Conservation (phyloP, 495 filamentous ascomycete genomes). For the Friedmanniomyces simplex region DNA sequence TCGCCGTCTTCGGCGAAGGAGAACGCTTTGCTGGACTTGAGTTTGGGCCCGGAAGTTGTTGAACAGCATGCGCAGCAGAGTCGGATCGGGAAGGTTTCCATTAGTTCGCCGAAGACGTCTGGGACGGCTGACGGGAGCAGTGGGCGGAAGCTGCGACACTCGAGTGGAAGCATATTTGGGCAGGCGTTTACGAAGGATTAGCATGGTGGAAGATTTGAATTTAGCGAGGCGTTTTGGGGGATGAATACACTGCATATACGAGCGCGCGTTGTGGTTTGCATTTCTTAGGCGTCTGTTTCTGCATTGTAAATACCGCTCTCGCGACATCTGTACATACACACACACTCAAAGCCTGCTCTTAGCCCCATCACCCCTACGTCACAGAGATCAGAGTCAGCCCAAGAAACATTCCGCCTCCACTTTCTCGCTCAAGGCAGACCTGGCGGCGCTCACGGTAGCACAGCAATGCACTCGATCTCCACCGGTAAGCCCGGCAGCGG, state of each 20-base stretch:
- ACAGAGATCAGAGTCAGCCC: not conserved
- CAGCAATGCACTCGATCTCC: constrained; percentile 60
- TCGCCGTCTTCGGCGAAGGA: not conserved
- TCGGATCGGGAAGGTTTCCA: not conserved
- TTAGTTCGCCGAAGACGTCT: not conserved
- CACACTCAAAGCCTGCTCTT: not conserved
- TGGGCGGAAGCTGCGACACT: not conserved
- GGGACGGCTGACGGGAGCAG: not conserved
- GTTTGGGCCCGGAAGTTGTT: not conserved
- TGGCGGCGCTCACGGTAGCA: constrained; percentile 12
- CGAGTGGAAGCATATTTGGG: constrained; percentile 3
- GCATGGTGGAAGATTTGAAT: not conserved
- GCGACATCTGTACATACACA: not conserved
- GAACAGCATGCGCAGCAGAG: constrained; percentile 2
- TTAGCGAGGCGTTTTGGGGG: constrained; percentile 1
- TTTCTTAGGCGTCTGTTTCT: not conserved
- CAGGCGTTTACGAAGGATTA: constrained; percentile 1
- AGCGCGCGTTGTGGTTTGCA: not conserved
- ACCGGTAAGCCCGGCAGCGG: constrained; percentile 57
- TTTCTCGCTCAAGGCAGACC: constrained; percentile 31
- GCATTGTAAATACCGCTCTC: not conserved
- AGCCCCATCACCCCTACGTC: not conserved
- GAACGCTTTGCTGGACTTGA: not conserved
- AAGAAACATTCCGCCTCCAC: too few relatives aligned
- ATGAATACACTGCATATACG: not conserved